phyloP scores from a whole-genome alignment of 2,329 filamentous ascomycete genomes.

The Exserohilum rostratum region DNA sequence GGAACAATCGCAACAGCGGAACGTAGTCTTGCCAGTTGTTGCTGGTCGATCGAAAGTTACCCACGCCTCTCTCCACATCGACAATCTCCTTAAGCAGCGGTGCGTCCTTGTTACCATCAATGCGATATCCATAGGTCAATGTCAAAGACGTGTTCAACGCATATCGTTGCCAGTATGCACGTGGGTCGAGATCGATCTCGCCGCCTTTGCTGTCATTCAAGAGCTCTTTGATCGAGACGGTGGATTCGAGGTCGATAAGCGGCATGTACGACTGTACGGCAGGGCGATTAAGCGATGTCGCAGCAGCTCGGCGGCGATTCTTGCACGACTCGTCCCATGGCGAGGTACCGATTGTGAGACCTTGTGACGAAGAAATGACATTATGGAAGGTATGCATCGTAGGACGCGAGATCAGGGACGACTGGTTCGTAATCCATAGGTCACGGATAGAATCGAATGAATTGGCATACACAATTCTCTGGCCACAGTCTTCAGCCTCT shows the following conservation, averaged over 20 bases:
- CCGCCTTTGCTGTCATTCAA: conserved; percentile 68
- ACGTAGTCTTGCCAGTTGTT: conserved; percentile 88
- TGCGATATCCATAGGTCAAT: conserved; percentile 79
- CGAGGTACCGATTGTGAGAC: conserved; percentile 82
- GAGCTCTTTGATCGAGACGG: conserved; percentile 73
- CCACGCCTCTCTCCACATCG: conserved; percentile 75
- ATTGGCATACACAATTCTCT: conserved; percentile 79
- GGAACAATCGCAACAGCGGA: conserved; percentile 71
- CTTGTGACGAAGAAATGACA: conserved; percentile 76
- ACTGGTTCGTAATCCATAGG: conserved; percentile 80
- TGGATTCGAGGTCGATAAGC: conserved; percentile 78
- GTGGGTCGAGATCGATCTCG: conserved; percentile 69
- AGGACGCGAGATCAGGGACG: conserved; percentile 76
- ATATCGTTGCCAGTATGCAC: conserved; percentile 75
- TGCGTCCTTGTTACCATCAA: conserved; percentile 72
- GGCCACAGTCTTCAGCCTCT: conserved; percentile 13
- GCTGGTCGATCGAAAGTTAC: conserved; percentile 76
- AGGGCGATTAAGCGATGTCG: conserved; percentile 77
- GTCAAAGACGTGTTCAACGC: conserved; percentile 79
- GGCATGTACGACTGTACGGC: conserved; percentile 81
- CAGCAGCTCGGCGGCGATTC: conserved; percentile 75
- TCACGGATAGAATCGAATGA: conserved; percentile 75
- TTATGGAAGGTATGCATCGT: conserved; percentile 82
- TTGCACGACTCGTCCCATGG: conserved; percentile 86
- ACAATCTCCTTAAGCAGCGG: conserved; percentile 74